A percentile compares a stretch with the other conserved stretches of the same genome.
Evolutionary conservation across 208 protist species (phyloP).

Genomic region (Acanthamoeba castellanii): DNA sequence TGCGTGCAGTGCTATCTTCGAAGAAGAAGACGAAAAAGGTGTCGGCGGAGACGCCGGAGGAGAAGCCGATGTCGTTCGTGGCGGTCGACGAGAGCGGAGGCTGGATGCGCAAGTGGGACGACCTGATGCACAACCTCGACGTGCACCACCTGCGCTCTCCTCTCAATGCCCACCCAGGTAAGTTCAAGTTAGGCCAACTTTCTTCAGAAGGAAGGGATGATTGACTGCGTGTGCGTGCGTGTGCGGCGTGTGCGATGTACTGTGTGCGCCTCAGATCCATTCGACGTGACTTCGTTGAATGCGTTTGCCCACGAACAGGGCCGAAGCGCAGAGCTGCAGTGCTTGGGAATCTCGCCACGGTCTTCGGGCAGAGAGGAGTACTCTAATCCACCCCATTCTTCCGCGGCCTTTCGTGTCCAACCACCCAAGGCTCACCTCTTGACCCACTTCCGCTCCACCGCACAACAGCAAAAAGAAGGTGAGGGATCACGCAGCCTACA

Average conservation of each 20-base stretch:
- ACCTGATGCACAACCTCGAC: conserved; percentile 40
- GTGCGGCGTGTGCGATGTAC: not conserved
- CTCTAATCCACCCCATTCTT: too few species aligned
- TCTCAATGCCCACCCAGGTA: conserved; percentile 38
- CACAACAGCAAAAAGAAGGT: conserved; percentile 16
- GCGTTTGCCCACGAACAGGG: conserved; percentile 32
- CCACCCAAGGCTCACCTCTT: not conserved
- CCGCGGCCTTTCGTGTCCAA: not conserved
- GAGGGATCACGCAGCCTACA: not conserved
- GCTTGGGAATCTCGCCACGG: not conserved
- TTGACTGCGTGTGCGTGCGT: not conserved
- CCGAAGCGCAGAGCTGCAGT: not conserved
- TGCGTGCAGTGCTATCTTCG: not conserved
- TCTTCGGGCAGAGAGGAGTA: conserved; percentile 34
- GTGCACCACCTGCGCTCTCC: conserved; percentile 23
- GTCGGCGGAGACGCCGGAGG: not conserved
- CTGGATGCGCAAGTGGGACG: conserved; percentile 44
- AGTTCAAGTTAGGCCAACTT: not conserved
- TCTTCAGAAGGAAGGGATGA: not conserved
- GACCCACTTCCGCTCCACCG: not conserved
- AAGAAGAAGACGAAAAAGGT: not conserved
- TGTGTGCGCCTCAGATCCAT: not conserved
- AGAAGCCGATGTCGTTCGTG: not conserved
- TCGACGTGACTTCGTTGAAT: not conserved
- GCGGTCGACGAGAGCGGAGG: conserved; percentile 1